These are phyloP conservation scores for Oropetium thomaeum DNA, from an alignment of 176 grass and related monocot species.

Conservation along the genomic window DNA sequence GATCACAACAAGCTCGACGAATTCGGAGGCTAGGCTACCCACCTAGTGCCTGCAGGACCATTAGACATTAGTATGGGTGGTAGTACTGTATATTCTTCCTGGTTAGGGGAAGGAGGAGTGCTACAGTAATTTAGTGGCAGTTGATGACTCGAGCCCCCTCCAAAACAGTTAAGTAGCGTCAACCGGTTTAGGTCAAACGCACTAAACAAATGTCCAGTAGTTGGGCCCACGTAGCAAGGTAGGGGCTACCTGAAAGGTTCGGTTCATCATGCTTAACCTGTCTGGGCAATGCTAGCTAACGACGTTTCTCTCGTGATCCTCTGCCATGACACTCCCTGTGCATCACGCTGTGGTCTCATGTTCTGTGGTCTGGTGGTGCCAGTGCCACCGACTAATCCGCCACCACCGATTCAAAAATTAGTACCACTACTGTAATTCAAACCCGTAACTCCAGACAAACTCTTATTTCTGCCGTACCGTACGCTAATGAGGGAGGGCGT, in stretches of 20 bases:
- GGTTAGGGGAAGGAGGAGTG: not conserved
- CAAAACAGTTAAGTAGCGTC: constrained; percentile 15
- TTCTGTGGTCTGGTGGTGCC: too few relatives aligned
- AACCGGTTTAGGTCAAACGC: constrained; percentile 30
- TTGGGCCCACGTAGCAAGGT: not conserved
- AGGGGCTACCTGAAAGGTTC: constrained; percentile 18
- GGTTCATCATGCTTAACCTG: constrained; percentile 39
- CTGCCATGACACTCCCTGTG: not conserved
- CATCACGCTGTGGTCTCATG: not conserved
- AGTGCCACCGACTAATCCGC: too few relatives aligned
- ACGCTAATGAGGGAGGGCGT: too few relatives aligned
- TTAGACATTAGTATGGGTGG: too few relatives aligned
- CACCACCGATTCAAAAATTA: too few relatives aligned
- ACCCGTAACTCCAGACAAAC: too few relatives aligned
- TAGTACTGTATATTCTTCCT: not conserved
- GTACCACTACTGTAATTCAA: too few relatives aligned
- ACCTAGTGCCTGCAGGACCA: constrained; percentile 25
- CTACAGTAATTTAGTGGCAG: not conserved
- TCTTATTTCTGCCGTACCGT: too few relatives aligned
- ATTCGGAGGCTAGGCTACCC: not conserved
- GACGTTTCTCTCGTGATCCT: not conserved
- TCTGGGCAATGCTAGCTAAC: constrained; percentile 5
- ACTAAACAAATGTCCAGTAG: constrained; percentile 18
- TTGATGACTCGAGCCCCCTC: not conserved
- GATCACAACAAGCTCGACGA: not conserved